Percentiles rank a stretch among this genome's conserved stretches.
phyloP scores from a whole-genome alignment of 805 yeast species.

The Metschnikowia amazonensis region DNA sequence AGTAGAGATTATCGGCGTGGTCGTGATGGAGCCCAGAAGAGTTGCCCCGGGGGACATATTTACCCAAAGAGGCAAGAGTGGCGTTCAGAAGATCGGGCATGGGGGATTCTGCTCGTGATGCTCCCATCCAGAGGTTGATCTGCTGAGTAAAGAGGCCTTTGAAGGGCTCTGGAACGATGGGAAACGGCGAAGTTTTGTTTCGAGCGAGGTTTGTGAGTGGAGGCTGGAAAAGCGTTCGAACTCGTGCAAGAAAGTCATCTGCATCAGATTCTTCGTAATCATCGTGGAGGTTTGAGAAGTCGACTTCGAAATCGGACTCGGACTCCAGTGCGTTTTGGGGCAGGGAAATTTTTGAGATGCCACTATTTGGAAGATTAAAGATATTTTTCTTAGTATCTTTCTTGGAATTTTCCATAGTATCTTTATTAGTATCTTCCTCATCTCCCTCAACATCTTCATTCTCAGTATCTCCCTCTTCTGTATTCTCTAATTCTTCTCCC shows the following conservation, averaged over 20 bases:
- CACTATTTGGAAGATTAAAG: too few relatives aligned
- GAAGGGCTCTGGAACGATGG: conserved; percentile 42
- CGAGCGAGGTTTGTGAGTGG: conserved; percentile 50
- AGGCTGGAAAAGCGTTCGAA: conserved; percentile 53
- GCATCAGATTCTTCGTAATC: conserved; percentile 32
- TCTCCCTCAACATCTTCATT: background rate
- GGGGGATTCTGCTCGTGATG: conserved; percentile 19
- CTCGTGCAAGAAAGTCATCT: conserved; percentile 28
- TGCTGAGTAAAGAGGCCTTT: conserved; percentile 57
- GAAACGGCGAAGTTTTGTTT: conserved; percentile 22
- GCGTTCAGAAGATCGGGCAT: conserved; percentile 16
- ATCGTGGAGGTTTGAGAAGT: conserved; percentile 7
- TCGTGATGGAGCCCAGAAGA: conserved; percentile 79
- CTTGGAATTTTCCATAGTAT: too few relatives aligned
- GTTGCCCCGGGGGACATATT: conserved; percentile 53
- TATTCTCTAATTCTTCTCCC: too few relatives aligned
- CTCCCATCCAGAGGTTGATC: conserved; percentile 72
- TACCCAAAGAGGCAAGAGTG: conserved; percentile 42
- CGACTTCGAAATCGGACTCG: conserved; percentile 8
- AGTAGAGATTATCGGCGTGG: conserved; percentile 72
- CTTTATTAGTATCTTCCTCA: background rate
- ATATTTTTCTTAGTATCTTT: too few relatives aligned
- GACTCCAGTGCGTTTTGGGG: too few relatives aligned
- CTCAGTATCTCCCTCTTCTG: conserved; percentile 3
- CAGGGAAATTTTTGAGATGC: too few relatives aligned